Evolutionary conservation across 2,329 filamentous ascomycete genomes (phyloP).

Genomic region (Clonostachys rosea): DNA sequence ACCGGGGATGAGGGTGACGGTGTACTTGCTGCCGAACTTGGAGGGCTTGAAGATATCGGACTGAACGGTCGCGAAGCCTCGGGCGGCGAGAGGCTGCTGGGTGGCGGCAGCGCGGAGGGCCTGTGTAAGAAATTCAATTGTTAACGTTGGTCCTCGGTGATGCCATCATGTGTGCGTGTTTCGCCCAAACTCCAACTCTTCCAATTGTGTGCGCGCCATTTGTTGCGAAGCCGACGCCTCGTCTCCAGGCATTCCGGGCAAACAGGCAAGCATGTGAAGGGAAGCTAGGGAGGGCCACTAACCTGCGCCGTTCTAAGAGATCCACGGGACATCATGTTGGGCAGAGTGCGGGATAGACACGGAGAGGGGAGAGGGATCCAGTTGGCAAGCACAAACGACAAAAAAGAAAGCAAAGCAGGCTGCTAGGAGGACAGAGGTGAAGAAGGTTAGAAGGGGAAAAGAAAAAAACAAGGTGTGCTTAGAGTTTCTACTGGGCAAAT

Average conservation of each 20-base stretch:
- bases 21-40: conserved; percentile 99
- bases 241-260: background rate
- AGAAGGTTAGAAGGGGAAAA: conserved; percentile 5
- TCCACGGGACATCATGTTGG: conserved; percentile 53
- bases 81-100: conserved; percentile 37
- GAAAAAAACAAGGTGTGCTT: conserved; percentile 2
- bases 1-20: conserved; percentile 95
- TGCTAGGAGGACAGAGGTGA: conserved; percentile 1
- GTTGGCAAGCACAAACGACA: conserved; percentile 3
- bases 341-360: background rate
- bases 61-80: conserved; percentile 75
- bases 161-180: background rate
- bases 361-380: conserved; percentile 1
- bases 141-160: conserved; percentile 11
- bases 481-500: conserved; percentile 1
- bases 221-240: background rate
- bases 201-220: background rate
- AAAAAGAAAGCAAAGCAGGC: conserved; percentile 6
- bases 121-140: conserved; percentile 21
- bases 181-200: background rate
- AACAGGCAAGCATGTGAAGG: background rate
- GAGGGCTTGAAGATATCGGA: conserved; percentile 98
- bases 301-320: conserved; percentile 54
- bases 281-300: conserved; percentile 17
- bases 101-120: conserved; percentile 47